Evolutionary conservation across 495 filamentous ascomycete species (phyloP), one percentile per base, ranked within the genome.

Genomic region (Acidiella bohemica): DNA sequence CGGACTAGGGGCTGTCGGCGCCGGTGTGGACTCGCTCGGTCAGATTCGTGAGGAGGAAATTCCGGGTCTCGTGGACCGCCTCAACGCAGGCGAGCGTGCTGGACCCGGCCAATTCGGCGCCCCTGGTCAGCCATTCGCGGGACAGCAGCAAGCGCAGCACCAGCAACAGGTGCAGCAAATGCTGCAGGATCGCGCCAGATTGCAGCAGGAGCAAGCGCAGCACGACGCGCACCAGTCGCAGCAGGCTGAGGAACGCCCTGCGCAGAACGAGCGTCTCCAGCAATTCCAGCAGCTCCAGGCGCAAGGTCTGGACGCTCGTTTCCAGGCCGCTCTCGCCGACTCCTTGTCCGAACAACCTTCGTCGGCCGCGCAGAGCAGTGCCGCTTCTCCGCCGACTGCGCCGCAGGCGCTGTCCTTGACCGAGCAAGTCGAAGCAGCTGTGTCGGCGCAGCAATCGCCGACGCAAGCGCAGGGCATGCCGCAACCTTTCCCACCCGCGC

Each of bases 341-440:
- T 14, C 32, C 6, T 39, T 16, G 24, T 24, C 32, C 13, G 29
- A 49, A 12, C 18, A 43, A 28, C 46, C 43, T 28, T n/a, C 25
- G 17, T 24, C 41, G 4, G 24, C 47, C 30, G 19, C 46, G 6
- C 53, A 57, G 25, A 51, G 27, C 26, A 41, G 37, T 36, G 24
- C 35, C 19, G 33, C 29, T n/a, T 43, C 31, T 34, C 65, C 24
- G 19, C 8, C 32, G 5, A 14, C 22, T 2, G 8, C 32, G 22
- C 29, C 33, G 29, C 52, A 64, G 41, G 43, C 58, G 21, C 67
- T 85, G 0, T 84, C 83, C 23, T 67, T 92, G 9, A 81, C 80
- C n/a, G 81, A 93, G 59, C 84, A 88, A 59, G 83, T 90, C 5
- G 80, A 84, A 56, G 81, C 85, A 59, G 81, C 84, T 17, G 74